Evolutionary conservation across 129 eudicot genomes (phyloP), one percentile per base, ranked within the genome.

Genomic region (Erigeron canadensis): DNA sequence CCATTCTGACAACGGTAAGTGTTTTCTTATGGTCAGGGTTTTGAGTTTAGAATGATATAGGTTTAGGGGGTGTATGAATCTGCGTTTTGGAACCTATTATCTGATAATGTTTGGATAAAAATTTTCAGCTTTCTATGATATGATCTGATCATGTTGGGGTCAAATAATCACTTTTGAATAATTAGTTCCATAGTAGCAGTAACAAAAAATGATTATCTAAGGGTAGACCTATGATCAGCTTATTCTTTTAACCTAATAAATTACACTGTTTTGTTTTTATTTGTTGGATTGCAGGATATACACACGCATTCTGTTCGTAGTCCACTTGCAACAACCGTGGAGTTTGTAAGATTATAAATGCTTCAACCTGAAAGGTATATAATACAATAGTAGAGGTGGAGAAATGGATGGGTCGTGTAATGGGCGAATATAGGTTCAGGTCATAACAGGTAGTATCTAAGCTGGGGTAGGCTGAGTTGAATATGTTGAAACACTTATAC

Each of bases 1-100:
- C 96, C 6, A 90, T 94, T 38, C 70, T 94, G 81, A 89, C 93
- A 71, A 79, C 86, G 41, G 99, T 94, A 84, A 75, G 43, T 18
- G 9, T 51, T 15, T 2, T 8, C 21, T 13, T 48, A 13, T 55
- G 10, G 67, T 59, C 71, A 46, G 46, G 69, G 56, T 43, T 84
- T 62, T 75, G 58, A 39, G n/a, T 63, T 67, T 53, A 13, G 21
- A 65, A 8, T 67, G 21, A 59, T 65, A 8, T 39, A 43, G 39
- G 5, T 44, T 13, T 16, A 37, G 22, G 47, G 17, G 66, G 21
- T 62, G 67, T 62, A 34, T 13, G 67, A 46, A 37, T 61, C 7
- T 38, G 10, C 12, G 19, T 62, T 62, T 62, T 38, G 22, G 18
- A 62, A 38, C 2, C 37, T 3, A 4, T 61, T 55, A 55, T 9